These are phyloP conservation scores for Pezicula carpinea DNA, from an alignment of 2,329 filamentous ascomycete genomes.

Conservation along the genomic window DNA sequence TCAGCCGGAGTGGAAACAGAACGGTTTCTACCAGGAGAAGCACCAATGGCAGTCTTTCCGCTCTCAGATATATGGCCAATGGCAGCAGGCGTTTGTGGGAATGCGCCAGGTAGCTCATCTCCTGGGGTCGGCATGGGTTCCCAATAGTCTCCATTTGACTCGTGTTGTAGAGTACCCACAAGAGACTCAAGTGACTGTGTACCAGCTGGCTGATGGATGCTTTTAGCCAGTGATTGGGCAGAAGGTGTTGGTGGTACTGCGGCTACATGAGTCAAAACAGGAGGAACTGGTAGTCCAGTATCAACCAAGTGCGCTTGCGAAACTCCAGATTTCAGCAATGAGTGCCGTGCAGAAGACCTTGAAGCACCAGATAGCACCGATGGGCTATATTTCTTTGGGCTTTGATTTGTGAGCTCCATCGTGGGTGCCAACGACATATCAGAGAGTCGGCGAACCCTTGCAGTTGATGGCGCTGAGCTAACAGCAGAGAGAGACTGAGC, in stretches of 20 bases:
- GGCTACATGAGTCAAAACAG: constrained; percentile 13
- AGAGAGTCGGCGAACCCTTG: neutral
- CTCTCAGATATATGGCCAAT: too few species aligned
- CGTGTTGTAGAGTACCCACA: neutral
- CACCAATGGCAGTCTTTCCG: too few species aligned
- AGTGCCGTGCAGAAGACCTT: constrained; percentile 19
- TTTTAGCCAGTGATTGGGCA: neutral
- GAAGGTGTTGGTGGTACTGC: neutral
- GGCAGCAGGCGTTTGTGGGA: neutral
- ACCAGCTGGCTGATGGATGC: neutral
- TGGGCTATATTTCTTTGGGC: constrained; percentile 11
- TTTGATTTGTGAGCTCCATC: neutral
- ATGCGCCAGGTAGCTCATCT: neutral
- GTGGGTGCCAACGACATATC: neutral
- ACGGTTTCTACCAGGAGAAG: too few species aligned
- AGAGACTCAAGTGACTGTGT: neutral
- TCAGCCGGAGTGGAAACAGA: too few species aligned
- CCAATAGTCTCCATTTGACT: neutral
- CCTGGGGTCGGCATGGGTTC: neutral
- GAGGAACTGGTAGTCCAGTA: constrained; percentile 18
- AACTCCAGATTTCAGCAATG: constrained; percentile 21
- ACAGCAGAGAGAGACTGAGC: neutral
- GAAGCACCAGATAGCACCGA: constrained; percentile 22
- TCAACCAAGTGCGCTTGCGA: constrained; percentile 15
- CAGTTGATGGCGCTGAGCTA: neutral